Evolutionary conservation across 2,329 filamentous ascomycete genomes (phyloP), one percentile per base, ranked within the genome.

Genomic region (Exophiala phaeomuriformis): DNA sequence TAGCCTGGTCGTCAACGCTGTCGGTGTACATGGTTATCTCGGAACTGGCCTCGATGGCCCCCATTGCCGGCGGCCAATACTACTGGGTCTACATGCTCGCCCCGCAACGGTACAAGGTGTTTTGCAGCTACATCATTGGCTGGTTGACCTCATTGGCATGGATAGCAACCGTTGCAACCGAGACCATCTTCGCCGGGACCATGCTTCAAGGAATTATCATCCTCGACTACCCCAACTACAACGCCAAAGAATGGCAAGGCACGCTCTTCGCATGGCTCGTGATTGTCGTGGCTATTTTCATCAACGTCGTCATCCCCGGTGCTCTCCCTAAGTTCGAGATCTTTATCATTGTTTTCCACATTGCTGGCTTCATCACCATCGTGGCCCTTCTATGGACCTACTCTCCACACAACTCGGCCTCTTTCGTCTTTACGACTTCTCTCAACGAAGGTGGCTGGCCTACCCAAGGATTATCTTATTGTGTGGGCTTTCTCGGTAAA

Each of bases 1-100:
- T 79, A 44, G 73, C 76, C 12, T 78, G 75, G 74, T 61, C 67
- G 12, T 74, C 72, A 1, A 78, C 73, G 0, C 60, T 80, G 50
- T 74, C 69, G 0, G 69, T 73, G 3, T 76, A 75, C 57, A 72
- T 70, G 0, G 72, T 73, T 10, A 71, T 77, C 42, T 71, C 70
- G 1, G 75, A 77, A 56, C 61, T 76, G 35, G 73, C 70, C 0
- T 75, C 72, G 3, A 72, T 77, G 68, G 68, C 72, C 4, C 73
- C 73, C 0, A 75, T 74, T 35, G 69, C 72, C 0, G 71, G 69
- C 3, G 72, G 72, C 0, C 72, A 75, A 61, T 74, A 74, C 52
- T 72, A 74, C 56, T 75, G 72, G 71, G 69, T 72, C 3, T 73
- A 71, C 47, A 74, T 75, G 68, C 67, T 75, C 2, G 69, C 72